Percentiles rank a stretch among this genome's conserved stretches.
phyloP scores from a whole-genome alignment of 1,284 basidiomycete genomes.

The Boletus austroedulis region DNA sequence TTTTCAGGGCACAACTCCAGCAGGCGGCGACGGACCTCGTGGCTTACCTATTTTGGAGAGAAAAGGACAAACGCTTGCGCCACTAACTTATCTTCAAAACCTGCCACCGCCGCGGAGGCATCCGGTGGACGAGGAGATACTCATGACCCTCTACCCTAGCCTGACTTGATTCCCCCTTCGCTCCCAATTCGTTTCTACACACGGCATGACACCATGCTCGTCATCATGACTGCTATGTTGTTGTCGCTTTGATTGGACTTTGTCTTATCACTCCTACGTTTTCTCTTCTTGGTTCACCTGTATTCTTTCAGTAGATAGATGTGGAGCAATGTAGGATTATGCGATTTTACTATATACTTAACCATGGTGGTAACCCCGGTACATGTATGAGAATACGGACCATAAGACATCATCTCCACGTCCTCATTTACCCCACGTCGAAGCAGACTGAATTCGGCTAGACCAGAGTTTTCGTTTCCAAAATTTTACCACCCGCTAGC shows the following conservation, averaged over 20 bases:
- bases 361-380: not conserved
- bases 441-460: not conserved
- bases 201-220: not conserved
- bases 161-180: conserved; percentile 25
- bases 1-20: conserved; percentile 7
- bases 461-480: not conserved
- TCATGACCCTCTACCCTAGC: conserved; percentile 48
- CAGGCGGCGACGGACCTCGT: conserved; percentile 3
- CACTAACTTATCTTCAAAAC: conserved; percentile 51
- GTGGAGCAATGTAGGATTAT: conserved; percentile 26
- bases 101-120: conserved; percentile 49
- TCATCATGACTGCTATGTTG: conserved; percentile 13
- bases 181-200: conserved; percentile 2
- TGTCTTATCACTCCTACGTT: conserved; percentile 7
- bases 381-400: not conserved
- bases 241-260: conserved; percentile 7
- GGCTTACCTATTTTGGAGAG: conserved; percentile 9
- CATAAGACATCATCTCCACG: not conserved
- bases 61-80: conserved; percentile 44
- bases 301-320: conserved; percentile 22
- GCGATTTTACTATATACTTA: conserved; percentile 3
- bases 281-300: conserved; percentile 29
- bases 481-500: not conserved
- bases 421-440: not conserved
- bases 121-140: conserved; percentile 58